phyloP scores from a whole-genome alignment of 768 basidiomycete species.

The Suillus clintonianus region DNA sequence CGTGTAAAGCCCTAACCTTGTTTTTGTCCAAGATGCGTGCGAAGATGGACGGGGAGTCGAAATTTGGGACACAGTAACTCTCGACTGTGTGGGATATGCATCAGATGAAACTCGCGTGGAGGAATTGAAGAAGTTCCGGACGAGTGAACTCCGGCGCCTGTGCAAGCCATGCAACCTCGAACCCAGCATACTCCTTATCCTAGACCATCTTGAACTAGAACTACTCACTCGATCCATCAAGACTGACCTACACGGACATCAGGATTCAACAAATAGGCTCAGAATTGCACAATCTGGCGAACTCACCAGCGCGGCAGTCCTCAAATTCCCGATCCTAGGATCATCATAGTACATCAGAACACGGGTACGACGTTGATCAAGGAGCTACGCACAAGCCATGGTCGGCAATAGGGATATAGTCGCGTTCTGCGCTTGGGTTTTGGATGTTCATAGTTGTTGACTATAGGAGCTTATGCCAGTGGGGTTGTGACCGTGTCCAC shows the following conservation, averaged over 20 bases:
- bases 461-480: conserved; percentile 1
- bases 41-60: conserved; percentile 92
- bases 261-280: background rate
- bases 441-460: conserved; percentile 52
- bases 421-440: conserved; percentile 54
- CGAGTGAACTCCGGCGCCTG: background rate
- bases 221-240: conserved; percentile 74
- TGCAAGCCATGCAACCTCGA: background rate
- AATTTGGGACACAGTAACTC: conserved; percentile 90
- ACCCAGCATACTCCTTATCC: background rate
- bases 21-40: conserved; percentile 87
- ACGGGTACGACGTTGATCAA: background rate
- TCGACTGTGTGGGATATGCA: conserved; percentile 55
- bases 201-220: background rate
- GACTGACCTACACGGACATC: conserved; percentile 51
- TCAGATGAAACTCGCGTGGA: background rate
- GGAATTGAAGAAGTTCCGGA: background rate
- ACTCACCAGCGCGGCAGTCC: conserved; percentile 74
- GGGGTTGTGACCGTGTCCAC: background rate
- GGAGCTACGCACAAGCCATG: conserved; percentile 65
- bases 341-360: conserved; percentile 20
- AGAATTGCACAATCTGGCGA: conserved; percentile 3
- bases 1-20: conserved; percentile 41
- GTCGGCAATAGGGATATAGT: conserved; percentile 75
- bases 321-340: conserved; percentile 76